phyloP scores from a whole-genome alignment of 2,329 filamentous ascomycete genomes.

The Bipolaris bicolor region DNA sequence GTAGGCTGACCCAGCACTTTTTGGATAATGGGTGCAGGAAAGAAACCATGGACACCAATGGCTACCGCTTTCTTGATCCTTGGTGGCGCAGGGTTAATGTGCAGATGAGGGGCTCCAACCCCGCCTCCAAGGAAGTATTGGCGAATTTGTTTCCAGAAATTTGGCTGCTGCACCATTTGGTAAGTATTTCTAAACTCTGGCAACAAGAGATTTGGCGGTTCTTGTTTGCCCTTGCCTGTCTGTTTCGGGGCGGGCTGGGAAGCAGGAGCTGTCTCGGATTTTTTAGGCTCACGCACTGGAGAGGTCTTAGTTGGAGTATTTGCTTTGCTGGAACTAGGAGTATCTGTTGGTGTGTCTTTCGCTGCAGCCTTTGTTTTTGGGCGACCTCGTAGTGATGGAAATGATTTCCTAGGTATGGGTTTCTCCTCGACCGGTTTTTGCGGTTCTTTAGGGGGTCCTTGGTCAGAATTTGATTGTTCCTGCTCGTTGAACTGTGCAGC shows the following conservation, averaged over 20 bases:
- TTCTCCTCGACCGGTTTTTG: slow-evolving; percentile 26
- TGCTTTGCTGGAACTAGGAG: slow-evolving; percentile 48
- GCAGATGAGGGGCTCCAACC: slow-evolving; percentile 70
- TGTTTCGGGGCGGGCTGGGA: slow-evolving; percentile 39
- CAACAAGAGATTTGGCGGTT: slow-evolving; percentile 67
- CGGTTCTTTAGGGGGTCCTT: slow-evolving; percentile 26
- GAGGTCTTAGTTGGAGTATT: slow-evolving; percentile 38
- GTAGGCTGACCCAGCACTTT: slow-evolving; percentile 93
- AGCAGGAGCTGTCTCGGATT: slow-evolving; percentile 32
- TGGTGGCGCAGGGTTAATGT: slow-evolving; percentile 69
- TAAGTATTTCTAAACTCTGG: slow-evolving; percentile 75
- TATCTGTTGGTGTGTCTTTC: slow-evolving; percentile 26
- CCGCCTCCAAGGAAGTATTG: slow-evolving; percentile 54
- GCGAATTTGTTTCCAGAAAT: slow-evolving; percentile 54
- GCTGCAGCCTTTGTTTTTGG: slow-evolving; percentile 32
- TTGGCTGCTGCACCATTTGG: slow-evolving; percentile 52
- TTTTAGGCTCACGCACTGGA: slow-evolving; percentile 35
- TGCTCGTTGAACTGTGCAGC: slow-evolving; percentile 59
- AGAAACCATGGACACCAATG: slow-evolving; percentile 93
- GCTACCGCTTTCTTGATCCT: slow-evolving; percentile 85
- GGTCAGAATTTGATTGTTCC: slow-evolving; percentile 28
- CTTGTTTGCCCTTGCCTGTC: slow-evolving; percentile 32
- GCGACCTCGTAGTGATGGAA: slow-evolving; percentile 41
- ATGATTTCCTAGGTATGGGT: slow-evolving; percentile 34
- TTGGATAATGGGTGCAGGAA: slow-evolving; percentile 85